These are phyloP conservation scores for Rhizomucor pusillus DNA, from an alignment of 371 early-diverging fungal genomes.

Conservation along the genomic window DNA sequence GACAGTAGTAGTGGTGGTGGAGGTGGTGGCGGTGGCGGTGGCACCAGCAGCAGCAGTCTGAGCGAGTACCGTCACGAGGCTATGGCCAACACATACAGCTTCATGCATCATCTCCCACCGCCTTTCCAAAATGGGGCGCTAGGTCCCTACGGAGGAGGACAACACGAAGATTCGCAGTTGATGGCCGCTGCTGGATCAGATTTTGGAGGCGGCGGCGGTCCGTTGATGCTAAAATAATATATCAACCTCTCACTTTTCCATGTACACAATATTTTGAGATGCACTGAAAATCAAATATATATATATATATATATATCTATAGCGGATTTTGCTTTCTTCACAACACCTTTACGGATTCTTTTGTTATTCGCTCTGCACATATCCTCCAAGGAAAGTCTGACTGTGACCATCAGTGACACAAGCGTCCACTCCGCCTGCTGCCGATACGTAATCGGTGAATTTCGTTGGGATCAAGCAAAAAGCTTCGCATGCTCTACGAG, in stretches of 20 bases:
- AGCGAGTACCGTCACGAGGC: conserved; percentile 13
- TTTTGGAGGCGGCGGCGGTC: conserved; percentile 8
- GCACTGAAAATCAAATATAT: no score
- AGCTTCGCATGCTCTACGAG: no score
- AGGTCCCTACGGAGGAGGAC: conserved; percentile 23
- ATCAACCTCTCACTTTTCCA: background rate
- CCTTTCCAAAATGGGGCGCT: conserved; percentile 18
- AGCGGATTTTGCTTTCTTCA: no score
- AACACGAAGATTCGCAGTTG: conserved; percentile 3
- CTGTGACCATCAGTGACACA: no score
- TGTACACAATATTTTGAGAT: background rate
- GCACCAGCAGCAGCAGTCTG: background rate
- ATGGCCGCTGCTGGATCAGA: conserved; percentile 4
- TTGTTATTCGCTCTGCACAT: no score
- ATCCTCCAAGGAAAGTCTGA: no score
- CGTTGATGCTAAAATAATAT: conserved; percentile 33
- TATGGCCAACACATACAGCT: conserved; percentile 22
- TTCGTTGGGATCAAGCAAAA: no score
- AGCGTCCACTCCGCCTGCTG: no score
- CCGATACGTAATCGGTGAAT: no score
- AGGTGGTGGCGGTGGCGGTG: conserved; percentile 5
- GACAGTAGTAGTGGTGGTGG: conserved; percentile 5
- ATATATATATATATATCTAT: no score
- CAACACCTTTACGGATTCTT: no score
- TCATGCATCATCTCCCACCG: conserved; percentile 8